phyloP scores from a whole-genome alignment of 2,329 filamentous ascomycete genomes.

The Arthrobotrys pseudoclavata region DNA sequence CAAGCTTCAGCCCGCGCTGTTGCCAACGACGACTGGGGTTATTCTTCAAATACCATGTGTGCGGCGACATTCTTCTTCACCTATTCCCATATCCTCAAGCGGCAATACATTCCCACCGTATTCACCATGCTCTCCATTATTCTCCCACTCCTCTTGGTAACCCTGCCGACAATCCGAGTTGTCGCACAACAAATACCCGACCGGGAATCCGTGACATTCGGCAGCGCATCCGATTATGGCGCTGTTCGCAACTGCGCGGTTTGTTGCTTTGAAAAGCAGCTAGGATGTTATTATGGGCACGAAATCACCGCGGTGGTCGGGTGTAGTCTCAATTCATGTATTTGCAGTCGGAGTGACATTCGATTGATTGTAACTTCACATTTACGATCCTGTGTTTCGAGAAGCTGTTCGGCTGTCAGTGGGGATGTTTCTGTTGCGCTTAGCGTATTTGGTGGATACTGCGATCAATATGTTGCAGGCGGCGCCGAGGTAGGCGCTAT shows the following conservation, averaged over 20 bases:
- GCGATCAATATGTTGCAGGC: constrained; percentile 11
- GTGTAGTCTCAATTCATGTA: constrained; percentile 23
- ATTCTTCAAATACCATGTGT: constrained; percentile 5
- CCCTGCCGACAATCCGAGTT: neutral
- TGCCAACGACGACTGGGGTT: neutral
- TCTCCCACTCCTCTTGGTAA: neutral
- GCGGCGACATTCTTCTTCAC: neutral
- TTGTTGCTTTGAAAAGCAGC: constrained; percentile 12
- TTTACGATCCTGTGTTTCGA: constrained; percentile 15
- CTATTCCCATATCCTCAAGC: neutral
- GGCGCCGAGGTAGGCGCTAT: neutral
- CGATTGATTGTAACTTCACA: neutral
- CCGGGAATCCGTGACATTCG: constrained; percentile 5
- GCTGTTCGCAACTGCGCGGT: constrained; percentile 6
- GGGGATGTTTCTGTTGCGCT: constrained; percentile 28
- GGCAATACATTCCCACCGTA: constrained; percentile 5
- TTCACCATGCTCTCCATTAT: neutral
- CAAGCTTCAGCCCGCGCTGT: neutral
- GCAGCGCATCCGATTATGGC: neutral
- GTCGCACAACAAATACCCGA: constrained; percentile 4
- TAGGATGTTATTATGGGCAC: neutral
- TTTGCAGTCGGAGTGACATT: constrained; percentile 32
- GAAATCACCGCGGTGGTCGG: constrained; percentile 2
- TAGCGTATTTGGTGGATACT: constrained; percentile 25
- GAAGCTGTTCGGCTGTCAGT: neutral